phyloP scores from a whole-genome alignment of 805 yeast genomes.

The Hanseniaspora occidentalis region DNA sequence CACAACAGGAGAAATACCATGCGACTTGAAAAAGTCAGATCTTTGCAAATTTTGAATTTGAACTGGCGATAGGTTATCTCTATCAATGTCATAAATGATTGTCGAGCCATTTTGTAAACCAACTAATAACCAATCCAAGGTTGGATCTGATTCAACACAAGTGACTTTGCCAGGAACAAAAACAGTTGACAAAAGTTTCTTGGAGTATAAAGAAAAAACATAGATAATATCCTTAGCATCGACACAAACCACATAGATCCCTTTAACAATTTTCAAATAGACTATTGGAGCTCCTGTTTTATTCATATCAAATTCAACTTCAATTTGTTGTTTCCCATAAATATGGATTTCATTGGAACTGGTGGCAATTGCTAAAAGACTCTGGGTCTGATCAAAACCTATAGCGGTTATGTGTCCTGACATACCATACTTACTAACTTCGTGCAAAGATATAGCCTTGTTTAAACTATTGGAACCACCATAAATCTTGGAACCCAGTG shows the following conservation, averaged over 20 bases:
- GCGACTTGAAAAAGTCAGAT: slow-evolving; percentile 39
- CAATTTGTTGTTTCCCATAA: slow-evolving; percentile 75
- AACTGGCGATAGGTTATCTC: slow-evolving; percentile 53
- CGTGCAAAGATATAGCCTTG: slow-evolving; percentile 23
- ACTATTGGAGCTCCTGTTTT: slow-evolving; percentile 22
- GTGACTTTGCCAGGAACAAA: slow-evolving; percentile 57
- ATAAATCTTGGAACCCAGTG: slow-evolving; percentile 2
- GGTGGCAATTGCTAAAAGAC: slow-evolving; percentile 72
- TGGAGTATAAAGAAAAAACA: slow-evolving; percentile 58
- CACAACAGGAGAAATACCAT: slow-evolving; percentile 49
- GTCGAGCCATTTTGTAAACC: slow-evolving; percentile 72
- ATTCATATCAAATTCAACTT: slow-evolving; percentile 46
- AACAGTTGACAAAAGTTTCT: slow-evolving; percentile 45
- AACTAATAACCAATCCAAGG: slow-evolving; percentile 73
- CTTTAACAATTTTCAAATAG: slow-evolving; percentile 54
- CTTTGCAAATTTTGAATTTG: slow-evolving; percentile 64
- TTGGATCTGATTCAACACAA: slow-evolving; percentile 67
- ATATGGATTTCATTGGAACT: slow-evolving; percentile 58
- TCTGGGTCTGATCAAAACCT: slow-evolving; percentile 83
- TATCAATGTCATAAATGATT: slow-evolving; percentile 67
- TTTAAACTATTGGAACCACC: slow-evolving; percentile 4
- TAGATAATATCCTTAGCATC: slow-evolving; percentile 48
- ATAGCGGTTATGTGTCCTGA: slow-evolving; percentile 51
- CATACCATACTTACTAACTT: slow-evolving; percentile 38
- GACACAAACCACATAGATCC: slow-evolving; percentile 66